Evolutionary conservation across 1,139 yeast species (phyloP), one percentile per base, ranked within the genome.

Genomic region (Saccharomyces hybrid): DNA sequence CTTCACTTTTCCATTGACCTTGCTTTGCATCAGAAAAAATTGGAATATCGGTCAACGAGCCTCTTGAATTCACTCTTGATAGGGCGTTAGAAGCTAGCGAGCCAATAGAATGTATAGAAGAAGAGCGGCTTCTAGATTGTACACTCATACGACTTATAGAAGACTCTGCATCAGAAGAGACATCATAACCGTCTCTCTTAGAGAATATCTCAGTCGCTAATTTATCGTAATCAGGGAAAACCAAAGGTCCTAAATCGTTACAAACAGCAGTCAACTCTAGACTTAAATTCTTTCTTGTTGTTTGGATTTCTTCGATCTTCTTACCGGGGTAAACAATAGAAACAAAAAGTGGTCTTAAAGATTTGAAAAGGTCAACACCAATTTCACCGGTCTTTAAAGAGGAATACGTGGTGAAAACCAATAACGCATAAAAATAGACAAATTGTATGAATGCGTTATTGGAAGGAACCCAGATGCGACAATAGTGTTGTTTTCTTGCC

Each of bases 311-410:
- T 34, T 72, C 71, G 14, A 65, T 60, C 49, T 76, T 77, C 60
- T 76, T 66, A 55, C 73, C 69, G 68, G 82, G 55, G 75, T 81
- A 56, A 76, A 79, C 53, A 71, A 83, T 70, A 1, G 86, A 78
- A 38, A 82, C 71, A 57, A 81, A 74, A 50, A 86, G 72, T 0
- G 91, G 91, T 51, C 84, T 75, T 41, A 86, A 70, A 0, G 90
- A 83, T 64, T 86, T 86, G 62, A 84, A 74, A 48, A 83, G 75
- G 69, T 86, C 93, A 77, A 84, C 73, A 7, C 95, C 93, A 59
- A 79, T 83, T 68, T 86, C 95, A 46, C 95, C 95, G 23, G 85
- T 80, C 51, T 79, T 72, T 60, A 86, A 78, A 1, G 91, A 88
- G 51, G 88, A 76, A 65, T 83, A 86, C 0, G 93, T 85, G 4